phyloP scores from a whole-genome alignment of 345 rosid species.

The Arabidopsis suecica region DNA sequence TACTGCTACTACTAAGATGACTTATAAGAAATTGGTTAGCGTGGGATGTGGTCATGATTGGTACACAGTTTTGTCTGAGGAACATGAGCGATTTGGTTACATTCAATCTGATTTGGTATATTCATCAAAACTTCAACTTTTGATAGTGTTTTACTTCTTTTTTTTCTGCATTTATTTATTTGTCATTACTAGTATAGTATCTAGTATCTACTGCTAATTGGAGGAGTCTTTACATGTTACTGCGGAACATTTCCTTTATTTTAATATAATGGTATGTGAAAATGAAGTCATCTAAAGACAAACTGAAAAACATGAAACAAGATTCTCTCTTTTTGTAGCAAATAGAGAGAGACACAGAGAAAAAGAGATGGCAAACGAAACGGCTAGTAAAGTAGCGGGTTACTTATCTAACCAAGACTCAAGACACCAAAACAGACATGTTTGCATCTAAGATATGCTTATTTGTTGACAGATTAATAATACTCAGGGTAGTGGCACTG shows the following conservation, averaged over 20 bases:
- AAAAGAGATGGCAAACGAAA: constrained; percentile 23
- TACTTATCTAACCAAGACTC: constrained; percentile 25
- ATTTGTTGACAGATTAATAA: constrained; percentile 32
- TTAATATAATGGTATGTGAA: constrained; percentile 1
- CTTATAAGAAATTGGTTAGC: background rate
- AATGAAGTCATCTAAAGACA: constrained; percentile 20
- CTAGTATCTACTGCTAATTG: background rate
- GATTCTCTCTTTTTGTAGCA: constrained; percentile 18
- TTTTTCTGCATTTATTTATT: background rate
- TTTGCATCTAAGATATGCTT: constrained; percentile 40
- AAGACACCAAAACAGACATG: constrained; percentile 18
- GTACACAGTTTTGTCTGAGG: constrained; percentile 12
- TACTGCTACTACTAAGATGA: constrained; percentile 19
- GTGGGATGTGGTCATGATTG: constrained; percentile 1
- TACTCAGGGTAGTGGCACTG: constrained; percentile 52
- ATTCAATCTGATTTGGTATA: constrained; percentile 8
- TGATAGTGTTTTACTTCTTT: background rate
- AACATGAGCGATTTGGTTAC: background rate
- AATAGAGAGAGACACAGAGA: constrained; percentile 22
- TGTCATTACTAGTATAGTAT: constrained; percentile 4
- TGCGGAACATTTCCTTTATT: constrained; percentile 2
- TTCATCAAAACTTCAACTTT: constrained; percentile 1
- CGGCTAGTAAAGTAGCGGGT: constrained; percentile 21
- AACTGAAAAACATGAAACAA: constrained; percentile 31
- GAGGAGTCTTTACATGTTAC: constrained; percentile 10